These are phyloP conservation scores for Heritiera fomes DNA, from an alignment of 345 rosid species.

Conservation along the genomic window DNA sequence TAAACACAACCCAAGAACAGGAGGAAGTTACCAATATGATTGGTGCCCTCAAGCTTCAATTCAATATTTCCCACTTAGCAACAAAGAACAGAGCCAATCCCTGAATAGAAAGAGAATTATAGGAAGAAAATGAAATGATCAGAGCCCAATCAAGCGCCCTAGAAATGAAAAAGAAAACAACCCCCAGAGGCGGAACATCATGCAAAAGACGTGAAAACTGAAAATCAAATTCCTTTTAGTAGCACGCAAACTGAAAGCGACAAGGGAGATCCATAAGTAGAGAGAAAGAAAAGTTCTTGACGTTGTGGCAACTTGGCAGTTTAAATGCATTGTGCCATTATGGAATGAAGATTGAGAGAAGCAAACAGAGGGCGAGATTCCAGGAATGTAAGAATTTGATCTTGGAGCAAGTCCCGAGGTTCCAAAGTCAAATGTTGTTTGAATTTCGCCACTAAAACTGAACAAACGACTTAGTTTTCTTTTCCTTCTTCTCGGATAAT, in stretches of 20 bases:
- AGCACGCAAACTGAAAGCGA: slow-evolving; percentile 50
- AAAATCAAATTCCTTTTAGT: slow-evolving; percentile 28
- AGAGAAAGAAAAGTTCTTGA: neutral
- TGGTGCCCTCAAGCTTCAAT: neutral
- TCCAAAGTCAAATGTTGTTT: slow-evolving; percentile 36
- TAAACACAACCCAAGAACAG: neutral
- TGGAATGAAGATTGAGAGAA: neutral
- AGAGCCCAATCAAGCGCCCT: neutral
- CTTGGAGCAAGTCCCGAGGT: slow-evolving; percentile 32
- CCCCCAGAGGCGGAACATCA: slow-evolving; percentile 8
- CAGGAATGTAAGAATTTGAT: slow-evolving; percentile 26
- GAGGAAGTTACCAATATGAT: slow-evolving; percentile 10
- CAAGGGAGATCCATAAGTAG: slow-evolving; percentile 22
- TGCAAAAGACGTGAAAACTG: slow-evolving; percentile 16
- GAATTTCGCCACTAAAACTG: slow-evolving; percentile 9
- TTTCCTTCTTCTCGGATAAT: neutral
- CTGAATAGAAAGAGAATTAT: neutral
- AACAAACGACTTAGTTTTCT: neutral
- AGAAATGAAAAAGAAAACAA: slow-evolving; percentile 8
- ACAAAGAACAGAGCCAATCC: neutral
- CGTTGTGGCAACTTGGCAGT: neutral
- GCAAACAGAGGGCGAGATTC: slow-evolving; percentile 26
- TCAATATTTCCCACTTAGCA: neutral
- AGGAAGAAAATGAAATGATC: neutral
- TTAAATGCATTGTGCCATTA: neutral